Base-by-base conservation (phyloP, 257 asterid genomes). In the Nicotiana noctiflora region DNA sequence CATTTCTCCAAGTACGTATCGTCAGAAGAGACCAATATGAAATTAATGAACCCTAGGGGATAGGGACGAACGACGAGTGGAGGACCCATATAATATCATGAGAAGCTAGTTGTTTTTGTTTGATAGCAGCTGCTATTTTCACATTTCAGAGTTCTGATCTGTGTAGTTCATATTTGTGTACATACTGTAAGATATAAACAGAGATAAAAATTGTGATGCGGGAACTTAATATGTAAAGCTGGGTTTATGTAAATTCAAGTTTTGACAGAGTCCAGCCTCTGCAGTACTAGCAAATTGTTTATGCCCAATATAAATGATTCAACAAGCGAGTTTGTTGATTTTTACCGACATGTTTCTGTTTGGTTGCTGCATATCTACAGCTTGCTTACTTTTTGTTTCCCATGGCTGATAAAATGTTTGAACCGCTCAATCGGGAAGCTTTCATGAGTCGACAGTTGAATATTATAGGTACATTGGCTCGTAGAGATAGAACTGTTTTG, bases 211-310 rank as follows among this genome's bases (percentile, higher is more conserved):
- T 78, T 87, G 80, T 88, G 44, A 70, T 65, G 82, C 87, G 80
- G 89, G 86, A 85, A 82, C 86, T 88, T 84, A 87, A 80, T 74
- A 14, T 80, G 82, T 78, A 52, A 37, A 80, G 82, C 52, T 53
- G 74, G 77, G 61, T 82, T 21, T 75, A 72, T 87, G 90, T 86
- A 85, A 81, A 86, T 88, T 87, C 86, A 85, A 90, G 81, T 84
- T 88, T 88, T 86, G 90, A 82, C 60, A 13, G 60, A 13, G 34
- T 25, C 60, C 78, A 72, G 60, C 60, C 21, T 44, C 34, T 44
- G 4, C 59, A 46, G 13, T 70, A 14, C 4, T n/a, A 53, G 76
- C n/a, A 72, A 40, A 14, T 72, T 72, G 13, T 46, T 72, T 57
- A 23, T 72, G 78, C 37, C n/a, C 78, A 72, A 23, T 46, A 15